phyloP scores from a whole-genome alignment of 345 rosid species.

The Corymbia maculata region DNA sequence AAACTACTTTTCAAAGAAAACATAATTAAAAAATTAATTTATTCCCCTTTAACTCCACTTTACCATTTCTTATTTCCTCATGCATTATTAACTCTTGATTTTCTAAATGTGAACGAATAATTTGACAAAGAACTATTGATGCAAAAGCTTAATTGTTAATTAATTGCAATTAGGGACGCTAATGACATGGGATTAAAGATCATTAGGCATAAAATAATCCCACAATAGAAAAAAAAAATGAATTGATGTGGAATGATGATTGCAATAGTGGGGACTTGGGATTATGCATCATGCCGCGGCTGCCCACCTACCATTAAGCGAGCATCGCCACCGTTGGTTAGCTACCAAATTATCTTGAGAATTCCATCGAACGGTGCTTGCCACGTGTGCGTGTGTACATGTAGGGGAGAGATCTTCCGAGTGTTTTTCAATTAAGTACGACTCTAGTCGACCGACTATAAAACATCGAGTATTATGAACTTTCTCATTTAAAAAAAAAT shows the following conservation, averaged over 20 bases:
- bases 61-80: neutral
- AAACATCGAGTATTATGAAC: neutral
- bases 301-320: neutral
- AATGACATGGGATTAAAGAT: neutral
- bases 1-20: neutral
- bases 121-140: neutral
- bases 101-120: neutral
- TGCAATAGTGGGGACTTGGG: neutral
- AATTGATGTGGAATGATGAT: neutral
- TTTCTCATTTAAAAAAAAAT: neutral
- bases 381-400: neutral
- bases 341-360: neutral
- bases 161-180: neutral
- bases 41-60: neutral
- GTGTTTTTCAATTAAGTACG: neutral
- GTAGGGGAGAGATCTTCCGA: neutral
- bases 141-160: neutral
- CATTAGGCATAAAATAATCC: neutral
- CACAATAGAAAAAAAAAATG: neutral
- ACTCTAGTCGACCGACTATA: neutral
- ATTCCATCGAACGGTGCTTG: neutral
- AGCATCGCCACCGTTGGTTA: neutral
- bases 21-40: neutral
- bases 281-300: neutral
- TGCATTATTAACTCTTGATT: neutral